Evolutionary conservation across 805 yeast genomes (phyloP).

Genomic region (Zygoascus biomembranicola): DNA sequence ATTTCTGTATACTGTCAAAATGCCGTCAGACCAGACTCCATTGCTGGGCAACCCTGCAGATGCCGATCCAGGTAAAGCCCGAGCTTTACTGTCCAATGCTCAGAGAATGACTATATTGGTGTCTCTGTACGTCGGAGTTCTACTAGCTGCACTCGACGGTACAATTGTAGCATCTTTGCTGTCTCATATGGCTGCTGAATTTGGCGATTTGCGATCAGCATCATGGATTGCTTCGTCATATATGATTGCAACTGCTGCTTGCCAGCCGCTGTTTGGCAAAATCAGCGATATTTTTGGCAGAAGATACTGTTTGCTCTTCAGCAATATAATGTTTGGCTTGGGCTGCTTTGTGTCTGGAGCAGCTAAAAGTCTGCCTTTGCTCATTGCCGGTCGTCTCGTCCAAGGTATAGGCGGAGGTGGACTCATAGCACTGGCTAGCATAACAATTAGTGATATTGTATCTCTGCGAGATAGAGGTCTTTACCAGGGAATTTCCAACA

Average conservation of each 20-base stretch:
- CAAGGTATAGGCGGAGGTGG: conserved; percentile 95
- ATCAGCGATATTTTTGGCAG: conserved; percentile 50
- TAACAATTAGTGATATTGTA: conserved; percentile 67
- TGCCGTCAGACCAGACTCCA: no score
- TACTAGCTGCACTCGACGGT: conserved; percentile 51
- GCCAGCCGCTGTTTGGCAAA: conserved; percentile 68
- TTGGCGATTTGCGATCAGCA: conserved; percentile 42
- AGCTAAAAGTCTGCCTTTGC: conserved; percentile 43
- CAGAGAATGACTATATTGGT: background rate
- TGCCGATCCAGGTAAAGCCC: no score
- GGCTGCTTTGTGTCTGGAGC: conserved; percentile 48
- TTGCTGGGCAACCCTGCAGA: no score
- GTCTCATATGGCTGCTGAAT: conserved; percentile 49
- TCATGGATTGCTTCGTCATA: conserved; percentile 71
- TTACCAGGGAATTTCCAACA: conserved; percentile 74
- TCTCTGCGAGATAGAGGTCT: conserved; percentile 70
- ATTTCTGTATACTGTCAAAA: no score
- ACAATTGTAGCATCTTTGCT: conserved; percentile 53
- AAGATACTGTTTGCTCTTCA: conserved; percentile 32
- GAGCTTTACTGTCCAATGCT: background rate
- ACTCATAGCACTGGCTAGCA: conserved; percentile 63
- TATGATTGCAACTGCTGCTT: conserved; percentile 58
- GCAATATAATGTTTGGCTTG: conserved; percentile 35
- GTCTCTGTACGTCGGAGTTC: conserved; percentile 25
- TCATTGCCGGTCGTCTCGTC: conserved; percentile 65